phyloP scores from a whole-genome alignment of 805 yeast species.

The Cyberlindnera maritima region DNA sequence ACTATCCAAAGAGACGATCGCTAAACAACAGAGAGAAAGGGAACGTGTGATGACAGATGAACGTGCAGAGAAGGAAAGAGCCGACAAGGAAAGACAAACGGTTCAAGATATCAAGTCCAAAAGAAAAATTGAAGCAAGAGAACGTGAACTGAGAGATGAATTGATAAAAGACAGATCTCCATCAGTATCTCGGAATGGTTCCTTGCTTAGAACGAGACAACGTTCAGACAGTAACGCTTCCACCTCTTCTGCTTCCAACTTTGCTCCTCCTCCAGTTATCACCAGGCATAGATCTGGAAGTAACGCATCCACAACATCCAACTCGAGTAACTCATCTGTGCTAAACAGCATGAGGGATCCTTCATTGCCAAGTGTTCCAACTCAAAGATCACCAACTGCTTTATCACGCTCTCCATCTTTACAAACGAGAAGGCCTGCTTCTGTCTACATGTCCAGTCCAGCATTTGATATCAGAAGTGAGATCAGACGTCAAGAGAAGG shows the following conservation, averaged over 20 bases:
- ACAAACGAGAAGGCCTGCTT: slow-evolving; percentile 22
- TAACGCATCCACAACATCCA: slow-evolving; percentile 18
- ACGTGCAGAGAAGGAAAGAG: slow-evolving; percentile 13
- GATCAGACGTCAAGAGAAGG: slow-evolving; percentile 24
- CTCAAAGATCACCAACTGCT: slow-evolving; percentile 16
- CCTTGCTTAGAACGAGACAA: slow-evolving; percentile 12
- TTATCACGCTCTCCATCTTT: slow-evolving; percentile 22
- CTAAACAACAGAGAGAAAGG: slow-evolving; percentile 20
- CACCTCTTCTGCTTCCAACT: slow-evolving; percentile 1
- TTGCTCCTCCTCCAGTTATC: background rate
- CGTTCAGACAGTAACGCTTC: slow-evolving; percentile 21
- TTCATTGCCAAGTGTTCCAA: slow-evolving; percentile 4
- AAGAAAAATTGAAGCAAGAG: slow-evolving; percentile 19
- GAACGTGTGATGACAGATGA: slow-evolving; percentile 17
- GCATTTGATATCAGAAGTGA: slow-evolving; percentile 30
- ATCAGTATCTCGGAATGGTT: slow-evolving; percentile 16
- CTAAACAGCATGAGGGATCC: slow-evolving; percentile 14
- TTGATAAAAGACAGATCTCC: slow-evolving; percentile 19
- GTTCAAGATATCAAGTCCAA: slow-evolving; percentile 16
- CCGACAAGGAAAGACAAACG: slow-evolving; percentile 11
- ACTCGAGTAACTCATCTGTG: slow-evolving; percentile 16
- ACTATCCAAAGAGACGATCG: slow-evolving; percentile 16
- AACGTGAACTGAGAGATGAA: slow-evolving; percentile 18
- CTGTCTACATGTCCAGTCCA: slow-evolving; percentile 23
- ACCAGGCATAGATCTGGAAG: slow-evolving; percentile 21